phyloP scores from a whole-genome alignment of 106 monocot species.

The Allium sativum region DNA sequence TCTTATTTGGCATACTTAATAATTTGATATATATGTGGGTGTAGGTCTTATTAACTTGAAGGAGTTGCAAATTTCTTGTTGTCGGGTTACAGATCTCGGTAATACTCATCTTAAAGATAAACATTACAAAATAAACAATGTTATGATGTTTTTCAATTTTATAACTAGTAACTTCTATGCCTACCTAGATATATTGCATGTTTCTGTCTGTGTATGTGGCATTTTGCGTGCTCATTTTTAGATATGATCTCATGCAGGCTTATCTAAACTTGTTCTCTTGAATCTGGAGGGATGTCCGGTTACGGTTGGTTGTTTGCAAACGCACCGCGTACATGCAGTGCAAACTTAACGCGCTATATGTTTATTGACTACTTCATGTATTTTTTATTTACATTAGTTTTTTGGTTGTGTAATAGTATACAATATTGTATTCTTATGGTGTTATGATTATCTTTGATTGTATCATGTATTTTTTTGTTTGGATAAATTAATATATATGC shows the following conservation, averaged over 20 bases:
- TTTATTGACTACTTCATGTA: no score
- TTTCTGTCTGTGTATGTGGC: background rate
- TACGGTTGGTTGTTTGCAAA: slow-evolving; percentile 69
- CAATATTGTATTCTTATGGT: no score
- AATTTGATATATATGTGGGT: background rate
- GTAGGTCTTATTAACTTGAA: slow-evolving; percentile 84
- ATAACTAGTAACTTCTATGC: background rate
- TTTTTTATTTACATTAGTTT: no score
- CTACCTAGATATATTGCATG: background rate
- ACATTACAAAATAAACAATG: background rate
- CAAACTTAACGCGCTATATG: no score
- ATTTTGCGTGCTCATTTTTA: background rate
- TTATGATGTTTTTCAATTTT: background rate
- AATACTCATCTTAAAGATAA: slow-evolving; percentile 75
- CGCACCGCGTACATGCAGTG: no score
- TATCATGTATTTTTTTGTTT: no score
- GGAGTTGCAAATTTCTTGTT: slow-evolving; percentile 72
- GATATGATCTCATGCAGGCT: slow-evolving; percentile 29
- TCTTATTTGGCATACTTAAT: background rate
- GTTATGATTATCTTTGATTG: no score
- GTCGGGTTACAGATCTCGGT: slow-evolving; percentile 72
- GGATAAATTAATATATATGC: no score
- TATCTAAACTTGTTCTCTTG: slow-evolving; percentile 54
- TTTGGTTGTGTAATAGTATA: no score
- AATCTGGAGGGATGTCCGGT: slow-evolving; percentile 94